Evolutionary conservation across 345 rosid species (phyloP), one percentile per base, ranked within the genome.

Genomic region (Boechera stricta): DNA sequence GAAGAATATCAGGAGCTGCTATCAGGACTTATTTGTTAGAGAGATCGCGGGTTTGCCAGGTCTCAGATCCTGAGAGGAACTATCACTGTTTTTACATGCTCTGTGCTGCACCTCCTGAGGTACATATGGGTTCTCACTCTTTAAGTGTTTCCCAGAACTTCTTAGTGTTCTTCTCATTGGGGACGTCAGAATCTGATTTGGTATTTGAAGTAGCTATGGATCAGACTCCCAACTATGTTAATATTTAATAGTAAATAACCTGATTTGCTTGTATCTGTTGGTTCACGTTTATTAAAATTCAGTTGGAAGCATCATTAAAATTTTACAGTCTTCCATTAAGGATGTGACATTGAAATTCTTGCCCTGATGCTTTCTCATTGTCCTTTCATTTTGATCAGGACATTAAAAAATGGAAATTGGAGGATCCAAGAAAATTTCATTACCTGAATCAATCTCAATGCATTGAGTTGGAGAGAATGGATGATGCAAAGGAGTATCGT

Each of bases 11-110:
- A 4, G 99, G 99, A 72, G 99, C 99, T 82, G 99, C 99, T 13
- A 86, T 94, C 81, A 84, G 97, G 84, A 94, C 98, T 80, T 94
- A 94, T 80, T 85, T 92, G 89, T 85, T 92, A 54, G 99, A 92
- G 86, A 90, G 99, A 79, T 95, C 99, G 53, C 92, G 99, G 62
- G 99, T 95, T 77, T 95, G 99, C 74, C 99, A 95, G 85, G 93
- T 95, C 80, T 95, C 98, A 53, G 96, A 92, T 80, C 97, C 94
- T 52, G 99, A 95, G 86, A 90, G 99, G 83, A 92, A 95, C 75
- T 95, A 95, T 82, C 99, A 95, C 82, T 92, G 98, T 80, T 95
- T 95, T 86, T 95, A 95, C 86, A 92, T 95, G 99, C 91, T 95
- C 55, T 95, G 99, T 83, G 87, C 99, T 73, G 99, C 98, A 47